Percentiles rank a stretch among this genome's conserved stretches.
Conservation (phyloP, 1,284 basidiomycete species). For the Butyriboletus appendiculatus region DNA sequence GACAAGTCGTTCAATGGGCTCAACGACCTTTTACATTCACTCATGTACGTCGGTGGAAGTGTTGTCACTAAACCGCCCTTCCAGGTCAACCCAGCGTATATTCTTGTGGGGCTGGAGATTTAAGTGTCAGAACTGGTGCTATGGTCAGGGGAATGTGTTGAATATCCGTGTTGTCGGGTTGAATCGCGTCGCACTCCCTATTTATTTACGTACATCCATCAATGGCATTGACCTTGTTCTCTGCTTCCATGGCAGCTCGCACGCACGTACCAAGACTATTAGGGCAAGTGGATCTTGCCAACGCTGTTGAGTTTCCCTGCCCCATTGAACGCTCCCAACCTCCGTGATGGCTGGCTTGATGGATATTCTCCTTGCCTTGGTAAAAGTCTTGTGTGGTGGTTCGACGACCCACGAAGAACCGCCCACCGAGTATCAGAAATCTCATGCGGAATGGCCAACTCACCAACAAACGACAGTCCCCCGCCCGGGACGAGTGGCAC, state of each 20-base stretch:
- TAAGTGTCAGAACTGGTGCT: slow-evolving; percentile 30
- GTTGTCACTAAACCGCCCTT: slow-evolving; percentile 77
- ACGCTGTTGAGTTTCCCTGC: neutral
- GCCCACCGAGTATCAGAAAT: slow-evolving; percentile 6
- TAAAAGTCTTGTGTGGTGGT: slow-evolving; percentile 25
- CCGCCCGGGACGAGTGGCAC: slow-evolving; percentile 4
- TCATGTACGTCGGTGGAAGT: slow-evolving; percentile 81
- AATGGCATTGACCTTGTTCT: slow-evolving; percentile 1
- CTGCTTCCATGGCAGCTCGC: neutral
- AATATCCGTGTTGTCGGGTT: slow-evolving; percentile 29
- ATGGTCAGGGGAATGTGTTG: slow-evolving; percentile 34
- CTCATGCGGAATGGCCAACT: slow-evolving; percentile 12
- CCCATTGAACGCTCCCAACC: neutral
- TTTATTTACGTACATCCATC: slow-evolving; percentile 9
- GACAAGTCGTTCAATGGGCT: slow-evolving; percentile 60
- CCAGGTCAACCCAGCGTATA: slow-evolving; percentile 65
- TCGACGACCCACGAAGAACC: slow-evolving; percentile 17
- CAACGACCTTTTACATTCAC: slow-evolving; percentile 68
- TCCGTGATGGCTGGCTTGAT: slow-evolving; percentile 24
- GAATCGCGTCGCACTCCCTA: slow-evolving; percentile 9
- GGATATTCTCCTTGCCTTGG: slow-evolving; percentile 30
- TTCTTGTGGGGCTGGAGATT: slow-evolving; percentile 78
- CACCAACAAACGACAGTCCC: slow-evolving; percentile 6
- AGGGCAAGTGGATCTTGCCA: neutral
- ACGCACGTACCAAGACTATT: neutral